Percentiles rank a stretch among this genome's conserved stretches.
phyloP scores from a whole-genome alignment of 2,329 filamentous ascomycete genomes.

The Didymella glomerata region DNA sequence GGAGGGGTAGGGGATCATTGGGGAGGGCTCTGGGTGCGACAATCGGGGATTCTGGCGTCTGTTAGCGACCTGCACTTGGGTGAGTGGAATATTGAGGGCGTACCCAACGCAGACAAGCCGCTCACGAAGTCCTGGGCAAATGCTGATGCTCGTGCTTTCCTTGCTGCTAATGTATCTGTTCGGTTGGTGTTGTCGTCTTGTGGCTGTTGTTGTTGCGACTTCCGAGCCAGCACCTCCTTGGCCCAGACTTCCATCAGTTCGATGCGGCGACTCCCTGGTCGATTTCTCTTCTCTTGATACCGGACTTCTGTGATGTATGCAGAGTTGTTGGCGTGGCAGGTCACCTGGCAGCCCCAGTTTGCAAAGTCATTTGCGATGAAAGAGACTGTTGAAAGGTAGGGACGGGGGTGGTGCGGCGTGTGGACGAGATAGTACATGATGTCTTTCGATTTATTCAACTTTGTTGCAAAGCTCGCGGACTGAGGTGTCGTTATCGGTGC shows the following conservation, averaged over 20 bases:
- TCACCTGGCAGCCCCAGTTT: slow-evolving; percentile 27
- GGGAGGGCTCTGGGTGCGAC: slow-evolving; percentile 3
- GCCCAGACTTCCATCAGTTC: slow-evolving; percentile 33
- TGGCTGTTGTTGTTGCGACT: slow-evolving; percentile 4
- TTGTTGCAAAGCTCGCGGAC: background rate
- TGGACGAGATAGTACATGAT: slow-evolving; percentile 16
- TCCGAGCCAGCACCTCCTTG: slow-evolving; percentile 19
- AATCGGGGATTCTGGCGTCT: slow-evolving; percentile 1
- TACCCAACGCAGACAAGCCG: slow-evolving; percentile 9
- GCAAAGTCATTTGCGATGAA: slow-evolving; percentile 32
- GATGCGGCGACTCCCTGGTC: slow-evolving; percentile 14
- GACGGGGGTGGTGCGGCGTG: slow-evolving; percentile 6
- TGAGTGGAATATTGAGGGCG: background rate
- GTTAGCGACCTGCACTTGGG: background rate
- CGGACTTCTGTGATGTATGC: slow-evolving; percentile 27
- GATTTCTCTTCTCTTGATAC: slow-evolving; percentile 17
- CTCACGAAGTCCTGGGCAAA: slow-evolving; percentile 25
- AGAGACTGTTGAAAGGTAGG: slow-evolving; percentile 22
- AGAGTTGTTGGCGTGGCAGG: slow-evolving; percentile 21
- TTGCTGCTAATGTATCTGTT: background rate
- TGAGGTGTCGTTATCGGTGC: background rate
- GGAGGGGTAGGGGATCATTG: slow-evolving; percentile 4
- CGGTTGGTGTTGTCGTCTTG: background rate
- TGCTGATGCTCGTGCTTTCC: slow-evolving; percentile 13
- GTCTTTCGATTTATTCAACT: background rate